Evolutionary conservation across 1,139 yeast genomes (phyloP).

Genomic region (Candida sanyaensis): DNA sequence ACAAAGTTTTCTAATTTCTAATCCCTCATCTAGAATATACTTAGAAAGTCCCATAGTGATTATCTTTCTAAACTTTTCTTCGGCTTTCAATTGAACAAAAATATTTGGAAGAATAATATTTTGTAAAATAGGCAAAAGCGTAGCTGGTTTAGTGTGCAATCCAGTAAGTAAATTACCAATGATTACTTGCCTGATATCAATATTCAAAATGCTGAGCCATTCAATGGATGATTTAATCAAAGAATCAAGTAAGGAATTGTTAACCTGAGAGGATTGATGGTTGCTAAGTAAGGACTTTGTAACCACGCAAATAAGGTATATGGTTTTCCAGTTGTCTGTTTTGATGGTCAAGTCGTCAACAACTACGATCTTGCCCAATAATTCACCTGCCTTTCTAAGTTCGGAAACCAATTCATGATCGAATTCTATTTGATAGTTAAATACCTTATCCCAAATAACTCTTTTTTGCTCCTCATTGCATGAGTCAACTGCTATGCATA

Average conservation of each 20-base stretch:
- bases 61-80: constrained; percentile 57
- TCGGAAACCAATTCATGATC: constrained; percentile 18
- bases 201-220: constrained; percentile 27
- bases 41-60: constrained; percentile 90
- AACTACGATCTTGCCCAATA: constrained; percentile 25
- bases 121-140: constrained; percentile 58
- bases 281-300: constrained; percentile 34
- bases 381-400: constrained; percentile 34
- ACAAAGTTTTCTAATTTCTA: constrained; percentile 71
- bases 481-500: constrained; percentile 21
- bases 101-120: constrained; percentile 67
- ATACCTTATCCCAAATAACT: constrained; percentile 19
- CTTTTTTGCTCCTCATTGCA: constrained; percentile 13
- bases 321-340: constrained; percentile 19
- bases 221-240: constrained; percentile 18
- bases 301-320: constrained; percentile 35
- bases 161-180: constrained; percentile 62
- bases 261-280: constrained; percentile 14
- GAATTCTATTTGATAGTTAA: constrained; percentile 18
- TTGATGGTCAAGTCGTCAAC: constrained; percentile 18
- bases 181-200: constrained; percentile 55
- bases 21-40: constrained; percentile 77
- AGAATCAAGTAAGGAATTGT: constrained; percentile 13
- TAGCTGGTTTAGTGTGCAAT: constrained; percentile 62
- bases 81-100: constrained; percentile 57